Conservation (phyloP, 371 early-diverging fungal species). For the Actinomortierella ambigua region DNA sequence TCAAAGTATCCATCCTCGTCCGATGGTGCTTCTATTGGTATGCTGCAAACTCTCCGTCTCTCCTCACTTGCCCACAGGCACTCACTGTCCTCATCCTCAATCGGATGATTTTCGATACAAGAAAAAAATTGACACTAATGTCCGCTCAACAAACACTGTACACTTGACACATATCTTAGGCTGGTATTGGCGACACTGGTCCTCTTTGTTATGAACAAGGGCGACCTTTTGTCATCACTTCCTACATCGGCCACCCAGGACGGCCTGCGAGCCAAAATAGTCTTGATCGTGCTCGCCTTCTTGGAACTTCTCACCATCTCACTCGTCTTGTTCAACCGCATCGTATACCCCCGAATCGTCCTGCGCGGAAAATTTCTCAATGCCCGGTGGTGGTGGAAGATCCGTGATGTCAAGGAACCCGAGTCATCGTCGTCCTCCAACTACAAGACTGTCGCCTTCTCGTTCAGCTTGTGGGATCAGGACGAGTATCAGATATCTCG, state of each 20-base stretch:
- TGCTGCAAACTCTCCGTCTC: background rate
- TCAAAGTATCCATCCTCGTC: conserved; percentile 45
- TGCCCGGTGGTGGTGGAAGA: conserved; percentile 40
- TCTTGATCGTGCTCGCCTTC: conserved; percentile 28
- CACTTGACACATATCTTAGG: too few relatives aligned
- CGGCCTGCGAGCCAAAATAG: conserved; percentile 19
- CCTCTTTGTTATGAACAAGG: conserved; percentile 35
- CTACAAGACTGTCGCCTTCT: conserved; percentile 34
- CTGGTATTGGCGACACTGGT: conserved; percentile 44
- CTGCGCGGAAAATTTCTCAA: conserved; percentile 36
- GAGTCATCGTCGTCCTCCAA: conserved; percentile 10
- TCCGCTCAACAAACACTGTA: too few relatives aligned
- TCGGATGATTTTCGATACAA: background rate
- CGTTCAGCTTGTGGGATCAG: conserved; percentile 46
- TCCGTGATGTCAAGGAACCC: conserved; percentile 17
- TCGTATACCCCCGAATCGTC: conserved; percentile 40
- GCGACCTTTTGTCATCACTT: conserved; percentile 18
- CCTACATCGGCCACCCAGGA: conserved; percentile 1
- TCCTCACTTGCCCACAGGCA: background rate
- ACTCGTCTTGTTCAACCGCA: conserved; percentile 23
- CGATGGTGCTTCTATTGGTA: conserved; percentile 51
- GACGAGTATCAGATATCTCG: conserved; percentile 28
- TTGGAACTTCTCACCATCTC: conserved; percentile 32
- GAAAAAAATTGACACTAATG: too few relatives aligned
- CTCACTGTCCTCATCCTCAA: background rate